Conservation (phyloP, 352 stramenopile genomes). For the Pythium rishiriense region DNA sequence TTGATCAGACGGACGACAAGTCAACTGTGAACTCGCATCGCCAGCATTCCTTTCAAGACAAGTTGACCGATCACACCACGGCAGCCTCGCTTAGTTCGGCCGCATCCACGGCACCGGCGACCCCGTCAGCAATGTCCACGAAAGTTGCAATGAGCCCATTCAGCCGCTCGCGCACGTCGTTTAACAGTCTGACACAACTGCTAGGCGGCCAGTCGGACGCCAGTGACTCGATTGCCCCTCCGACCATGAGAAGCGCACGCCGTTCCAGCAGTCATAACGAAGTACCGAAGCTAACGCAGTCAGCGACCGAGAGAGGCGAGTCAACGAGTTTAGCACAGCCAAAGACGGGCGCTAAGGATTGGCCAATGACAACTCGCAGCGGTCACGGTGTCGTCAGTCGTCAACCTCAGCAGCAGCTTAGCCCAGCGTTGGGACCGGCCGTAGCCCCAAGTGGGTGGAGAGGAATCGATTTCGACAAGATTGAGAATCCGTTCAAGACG, state of each 20-base stretch:
- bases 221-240: constrained; percentile 34
- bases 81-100: not conserved
- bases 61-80: not conserved
- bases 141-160: constrained; percentile 20
- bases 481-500: constrained; percentile 76
- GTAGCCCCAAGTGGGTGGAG: constrained; percentile 39
- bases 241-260: constrained; percentile 47
- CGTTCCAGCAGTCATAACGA: constrained; percentile 73
- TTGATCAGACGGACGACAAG: not conserved
- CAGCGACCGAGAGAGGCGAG: not conserved
- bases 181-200: constrained; percentile 28
- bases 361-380: constrained; percentile 26
- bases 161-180: constrained; percentile 26
- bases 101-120: not conserved
- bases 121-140: not conserved
- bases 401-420: constrained; percentile 10
- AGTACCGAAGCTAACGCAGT: constrained; percentile 27
- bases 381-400: not conserved
- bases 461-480: constrained; percentile 61
- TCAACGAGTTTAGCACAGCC: not conserved
- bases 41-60: not conserved
- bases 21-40: not conserved
- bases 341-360: constrained; percentile 38
- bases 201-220: constrained; percentile 28
- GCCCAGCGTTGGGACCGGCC: constrained; percentile 7